phyloP scores from a whole-genome alignment of 176 grass and related monocot species.

The Juncus effusus region DNA sequence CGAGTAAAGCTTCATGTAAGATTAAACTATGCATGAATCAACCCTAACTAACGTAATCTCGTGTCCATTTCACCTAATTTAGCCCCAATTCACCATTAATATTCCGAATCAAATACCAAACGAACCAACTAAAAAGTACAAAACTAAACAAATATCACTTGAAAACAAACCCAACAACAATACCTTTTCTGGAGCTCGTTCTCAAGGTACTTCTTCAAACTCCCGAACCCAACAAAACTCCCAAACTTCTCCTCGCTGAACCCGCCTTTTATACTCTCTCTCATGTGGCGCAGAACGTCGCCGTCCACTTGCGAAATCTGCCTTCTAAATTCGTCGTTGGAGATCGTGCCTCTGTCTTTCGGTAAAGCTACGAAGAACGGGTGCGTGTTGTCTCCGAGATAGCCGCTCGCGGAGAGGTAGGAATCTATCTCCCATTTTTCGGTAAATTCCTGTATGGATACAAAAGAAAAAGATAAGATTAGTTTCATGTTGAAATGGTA shows the following conservation, averaged over 20 bases:
- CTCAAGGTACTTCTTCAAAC: conserved; percentile 79
- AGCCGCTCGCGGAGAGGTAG: conserved; percentile 81
- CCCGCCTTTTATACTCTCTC: conserved; percentile 73
- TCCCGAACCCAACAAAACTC: conserved; percentile 63
- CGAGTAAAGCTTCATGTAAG: too few relatives aligned
- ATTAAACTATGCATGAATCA: too few relatives aligned
- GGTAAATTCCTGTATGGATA: conserved; percentile 68
- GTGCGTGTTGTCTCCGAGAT: conserved; percentile 87
- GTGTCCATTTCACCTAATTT: too few relatives aligned
- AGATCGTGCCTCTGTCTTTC: conserved; percentile 89
- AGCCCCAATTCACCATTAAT: too few relatives aligned
- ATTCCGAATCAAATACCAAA: too few relatives aligned
- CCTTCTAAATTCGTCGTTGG: conserved; percentile 83
- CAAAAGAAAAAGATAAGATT: too few relatives aligned
- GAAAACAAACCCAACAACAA: too few relatives aligned
- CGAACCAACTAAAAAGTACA: too few relatives aligned
- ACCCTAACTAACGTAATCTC: too few relatives aligned
- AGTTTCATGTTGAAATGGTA: too few relatives aligned
- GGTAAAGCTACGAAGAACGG: conserved; percentile 94
- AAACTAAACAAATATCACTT: too few relatives aligned
- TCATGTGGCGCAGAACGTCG: conserved; percentile 64
- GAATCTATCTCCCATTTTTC: conserved; percentile 90
- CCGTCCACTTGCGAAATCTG: conserved; percentile 90
- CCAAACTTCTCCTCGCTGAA: conserved; percentile 94
- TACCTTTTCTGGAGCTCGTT: conserved; percentile 65